Evolutionary conservation across 768 basidiomycete genomes (phyloP).

Genomic region (Suillus sp.): DNA sequence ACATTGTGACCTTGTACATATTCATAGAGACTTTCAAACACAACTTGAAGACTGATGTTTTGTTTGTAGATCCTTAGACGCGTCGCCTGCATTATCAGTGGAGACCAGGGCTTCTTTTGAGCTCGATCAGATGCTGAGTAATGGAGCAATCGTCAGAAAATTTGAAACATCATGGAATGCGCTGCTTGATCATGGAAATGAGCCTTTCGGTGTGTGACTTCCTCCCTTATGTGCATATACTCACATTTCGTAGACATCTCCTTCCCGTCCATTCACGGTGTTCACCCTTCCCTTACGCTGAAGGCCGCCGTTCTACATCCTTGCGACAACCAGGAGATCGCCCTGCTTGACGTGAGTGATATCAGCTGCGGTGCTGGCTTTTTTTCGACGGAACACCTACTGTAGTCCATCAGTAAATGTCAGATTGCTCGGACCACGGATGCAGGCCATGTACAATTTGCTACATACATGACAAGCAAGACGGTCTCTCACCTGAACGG

Average conservation of each 20-base stretch:
- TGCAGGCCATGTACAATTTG: not conserved
- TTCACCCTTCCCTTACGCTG: not conserved
- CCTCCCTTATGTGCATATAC: not conserved
- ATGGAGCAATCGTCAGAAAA: not conserved
- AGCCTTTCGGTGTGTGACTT: not conserved
- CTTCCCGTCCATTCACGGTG: not conserved
- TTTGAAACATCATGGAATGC: not conserved
- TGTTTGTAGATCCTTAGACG: not conserved
- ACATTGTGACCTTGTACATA: not conserved
- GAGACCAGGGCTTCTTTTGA: not conserved
- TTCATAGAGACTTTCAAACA: not conserved
- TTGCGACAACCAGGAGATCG: not conserved
- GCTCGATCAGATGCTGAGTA: not conserved
- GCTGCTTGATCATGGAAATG: not conserved
- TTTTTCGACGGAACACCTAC: not conserved
- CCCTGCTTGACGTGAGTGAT: not conserved
- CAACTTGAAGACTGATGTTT: not conserved
- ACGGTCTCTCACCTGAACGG: not conserved
- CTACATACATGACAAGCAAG: not conserved
- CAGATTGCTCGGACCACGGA: not conserved
- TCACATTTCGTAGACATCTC: not conserved
- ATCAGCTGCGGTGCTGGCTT: not conserved
- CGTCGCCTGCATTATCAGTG: not conserved
- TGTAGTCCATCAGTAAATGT: not conserved
- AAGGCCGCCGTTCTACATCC: not conserved